These are phyloP conservation scores for Cercophora newfieldiana DNA, from an alignment of 495 filamentous ascomycete genomes.

Conservation along the genomic window DNA sequence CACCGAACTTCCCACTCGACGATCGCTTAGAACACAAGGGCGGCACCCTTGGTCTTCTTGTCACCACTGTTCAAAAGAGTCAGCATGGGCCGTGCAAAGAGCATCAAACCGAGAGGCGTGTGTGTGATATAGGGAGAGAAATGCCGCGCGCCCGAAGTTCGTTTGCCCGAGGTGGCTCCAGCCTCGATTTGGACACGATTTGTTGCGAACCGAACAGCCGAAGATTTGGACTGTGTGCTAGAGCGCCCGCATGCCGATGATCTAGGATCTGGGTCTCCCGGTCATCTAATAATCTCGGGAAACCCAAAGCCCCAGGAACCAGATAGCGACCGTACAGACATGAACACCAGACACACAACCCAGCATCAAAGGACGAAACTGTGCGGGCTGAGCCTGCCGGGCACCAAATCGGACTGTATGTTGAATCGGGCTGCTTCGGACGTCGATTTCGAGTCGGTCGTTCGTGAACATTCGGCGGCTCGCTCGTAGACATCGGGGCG, in stretches of 20 bases:
- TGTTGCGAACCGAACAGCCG: too few relatives aligned
- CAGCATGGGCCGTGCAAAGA: constrained; percentile 26
- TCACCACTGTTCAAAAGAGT: constrained; percentile 72
- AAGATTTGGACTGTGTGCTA: too few relatives aligned
- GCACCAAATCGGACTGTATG: not conserved
- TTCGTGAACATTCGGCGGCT: not conserved
- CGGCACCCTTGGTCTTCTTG: constrained; percentile 99
- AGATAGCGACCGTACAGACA: too few relatives aligned
- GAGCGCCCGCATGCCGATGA: too few relatives aligned
- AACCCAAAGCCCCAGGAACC: too few relatives aligned
- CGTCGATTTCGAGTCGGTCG: not conserved
- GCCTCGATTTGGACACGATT: too few relatives aligned
- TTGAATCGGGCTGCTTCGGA: not conserved
- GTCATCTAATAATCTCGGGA: too few relatives aligned
- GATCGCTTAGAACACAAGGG: constrained; percentile 86
- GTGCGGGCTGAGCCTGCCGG: not conserved
- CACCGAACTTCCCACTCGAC: constrained; percentile 25
- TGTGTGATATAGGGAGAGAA: not conserved
- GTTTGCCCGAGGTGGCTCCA: too few relatives aligned
- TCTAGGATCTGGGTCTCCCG: too few relatives aligned
- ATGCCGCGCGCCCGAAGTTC: not conserved
- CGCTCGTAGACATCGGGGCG: not conserved
- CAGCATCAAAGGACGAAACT: not conserved
- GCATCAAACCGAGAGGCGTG: not conserved
- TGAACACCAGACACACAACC: too few relatives aligned